Evolutionary conservation across 2,329 filamentous ascomycete species (phyloP), one percentile per base, ranked within the genome.

Genomic region (Trichoderma afroharzianum): DNA sequence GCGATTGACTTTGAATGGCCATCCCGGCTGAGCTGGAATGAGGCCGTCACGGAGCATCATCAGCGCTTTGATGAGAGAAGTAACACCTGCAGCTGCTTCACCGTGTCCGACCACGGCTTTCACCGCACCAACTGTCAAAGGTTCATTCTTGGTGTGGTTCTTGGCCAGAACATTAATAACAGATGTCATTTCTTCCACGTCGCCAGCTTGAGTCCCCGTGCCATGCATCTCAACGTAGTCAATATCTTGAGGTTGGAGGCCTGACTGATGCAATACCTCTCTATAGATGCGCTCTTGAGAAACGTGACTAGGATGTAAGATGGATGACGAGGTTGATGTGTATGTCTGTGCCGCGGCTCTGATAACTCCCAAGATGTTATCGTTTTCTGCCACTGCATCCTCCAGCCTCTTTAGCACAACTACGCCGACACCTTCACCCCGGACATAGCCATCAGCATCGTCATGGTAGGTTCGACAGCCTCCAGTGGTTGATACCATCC

Each of bases 181-280:
- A 1, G 92, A 93, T 2, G 88, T 84, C 91, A 95, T 94, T 80
- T 97, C 93, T 6, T 90, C 91, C 8, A 90, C 90, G 77, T 97
- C 93, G 73, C 93, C 93, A 53, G 92, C 93, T 79, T 95, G 92
- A 0, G 93, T 97, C 55, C 93, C 94, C 3, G 93, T 97, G 11
- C 94, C 93, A 80, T 97, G 93, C 89, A 95, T 94, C 81, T 97
- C 93, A 6, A 96, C 91, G 76, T 95, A 95, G 80, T 90, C 90
- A 61, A 97, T 87, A 74, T 94, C 91, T 68, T 89, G 86, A 3
- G 93, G 91, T 76, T 94, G 90, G 30, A 67, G 28, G 11, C 63
- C 63, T 6, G 43, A 55, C 57, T 93, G 88, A 43, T 91, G 88
- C 1, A 96, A 85, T 32, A 97, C 84, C 66, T 86, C 85, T 73